Percentiles rank a stretch among this genome's conserved stretches.
Conservation (phyloP, 2,329 filamentous ascomycete genomes). For the Sporothrix globosa region DNA sequence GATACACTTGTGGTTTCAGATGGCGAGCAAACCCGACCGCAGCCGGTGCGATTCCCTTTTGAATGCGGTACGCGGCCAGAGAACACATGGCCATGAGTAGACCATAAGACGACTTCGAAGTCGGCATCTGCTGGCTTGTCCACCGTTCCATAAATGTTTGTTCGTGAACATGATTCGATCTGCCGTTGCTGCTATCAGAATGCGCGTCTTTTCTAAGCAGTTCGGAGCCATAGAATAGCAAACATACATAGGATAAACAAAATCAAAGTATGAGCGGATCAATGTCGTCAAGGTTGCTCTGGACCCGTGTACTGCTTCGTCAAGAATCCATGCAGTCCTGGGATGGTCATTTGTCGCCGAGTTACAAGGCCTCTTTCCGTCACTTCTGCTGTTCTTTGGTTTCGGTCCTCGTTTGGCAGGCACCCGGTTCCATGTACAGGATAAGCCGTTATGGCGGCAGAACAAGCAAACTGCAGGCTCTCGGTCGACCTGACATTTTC, state of each 20-base stretch:
- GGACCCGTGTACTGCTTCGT: slow-evolving; percentile 22
- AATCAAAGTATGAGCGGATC: slow-evolving; percentile 29
- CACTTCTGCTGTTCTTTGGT: not conserved
- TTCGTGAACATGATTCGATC: slow-evolving; percentile 26
- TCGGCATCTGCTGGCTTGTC: not conserved
- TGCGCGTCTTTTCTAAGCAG: not conserved
- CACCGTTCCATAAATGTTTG: slow-evolving; percentile 27
- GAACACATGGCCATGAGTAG: slow-evolving; percentile 27
- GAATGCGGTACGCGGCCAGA: slow-evolving; percentile 25
- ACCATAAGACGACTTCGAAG: slow-evolving; percentile 22
- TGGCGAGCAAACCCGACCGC: not conserved
- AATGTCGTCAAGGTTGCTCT: not conserved
- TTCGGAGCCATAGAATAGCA: not conserved
- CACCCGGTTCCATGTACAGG: slow-evolving; percentile 24
- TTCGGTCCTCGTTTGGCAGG: slow-evolving; percentile 28
- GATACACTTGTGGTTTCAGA: slow-evolving; percentile 18
- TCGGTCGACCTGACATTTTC: slow-evolving; percentile 15
- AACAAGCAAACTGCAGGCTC: slow-evolving; percentile 9
- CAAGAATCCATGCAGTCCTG: not conserved
- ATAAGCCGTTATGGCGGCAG: slow-evolving; percentile 12
- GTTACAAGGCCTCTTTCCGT: too few relatives aligned
- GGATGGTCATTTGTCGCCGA: too few relatives aligned
- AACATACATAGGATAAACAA: slow-evolving; percentile 33
- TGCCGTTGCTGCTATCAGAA: not conserved
- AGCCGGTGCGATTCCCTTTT: slow-evolving; percentile 27